A percentile compares a stretch with the other conserved stretches of the same genome.
phyloP scores from a whole-genome alignment of 139 green algal genomes.

The Edaphochlamys debaryana region DNA sequence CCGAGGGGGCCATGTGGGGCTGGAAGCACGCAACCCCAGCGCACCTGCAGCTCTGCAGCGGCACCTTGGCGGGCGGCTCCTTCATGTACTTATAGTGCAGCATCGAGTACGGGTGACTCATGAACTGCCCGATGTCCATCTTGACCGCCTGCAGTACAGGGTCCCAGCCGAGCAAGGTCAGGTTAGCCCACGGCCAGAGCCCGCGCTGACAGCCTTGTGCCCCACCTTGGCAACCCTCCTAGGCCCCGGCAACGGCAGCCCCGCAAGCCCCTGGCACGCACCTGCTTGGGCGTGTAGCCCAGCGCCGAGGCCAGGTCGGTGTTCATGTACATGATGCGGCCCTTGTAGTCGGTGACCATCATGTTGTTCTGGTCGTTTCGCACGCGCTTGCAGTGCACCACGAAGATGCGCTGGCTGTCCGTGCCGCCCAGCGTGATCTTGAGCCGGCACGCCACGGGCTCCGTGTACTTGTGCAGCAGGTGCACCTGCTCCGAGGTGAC shows the following conservation, averaged over 20 bases:
- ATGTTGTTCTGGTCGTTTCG: conserved; percentile 40
- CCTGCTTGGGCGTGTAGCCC: conserved; percentile 34
- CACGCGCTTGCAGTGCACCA: conserved; percentile 36
- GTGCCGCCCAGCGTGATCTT: conserved; percentile 46
- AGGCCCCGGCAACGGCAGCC: too few species aligned
- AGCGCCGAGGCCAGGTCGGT: conserved; percentile 48
- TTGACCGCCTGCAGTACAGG: conserved; percentile 25
- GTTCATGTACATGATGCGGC: conserved; percentile 55
- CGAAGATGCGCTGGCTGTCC: conserved; percentile 49
- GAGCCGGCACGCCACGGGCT: conserved; percentile 30
- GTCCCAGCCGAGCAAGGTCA: too few species aligned
- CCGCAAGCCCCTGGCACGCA: too few species aligned
- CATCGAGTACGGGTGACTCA: conserved; percentile 55
- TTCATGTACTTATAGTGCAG: conserved; percentile 61
- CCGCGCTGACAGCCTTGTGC: too few species aligned
- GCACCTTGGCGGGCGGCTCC: conserved; percentile 46
- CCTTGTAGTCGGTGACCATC: conserved; percentile 57
- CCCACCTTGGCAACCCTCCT: too few species aligned
- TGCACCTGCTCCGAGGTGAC: conserved; percentile 38
- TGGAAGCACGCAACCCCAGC: too few species aligned
- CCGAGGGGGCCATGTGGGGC: too few species aligned
- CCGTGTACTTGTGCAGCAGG: conserved; percentile 45
- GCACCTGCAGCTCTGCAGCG: conserved; percentile 40
- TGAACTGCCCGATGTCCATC: conserved; percentile 43
- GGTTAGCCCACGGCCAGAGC: too few species aligned